phyloP scores from a whole-genome alignment of 1,284 basidiomycete genomes.

The Marasmius oreades region DNA sequence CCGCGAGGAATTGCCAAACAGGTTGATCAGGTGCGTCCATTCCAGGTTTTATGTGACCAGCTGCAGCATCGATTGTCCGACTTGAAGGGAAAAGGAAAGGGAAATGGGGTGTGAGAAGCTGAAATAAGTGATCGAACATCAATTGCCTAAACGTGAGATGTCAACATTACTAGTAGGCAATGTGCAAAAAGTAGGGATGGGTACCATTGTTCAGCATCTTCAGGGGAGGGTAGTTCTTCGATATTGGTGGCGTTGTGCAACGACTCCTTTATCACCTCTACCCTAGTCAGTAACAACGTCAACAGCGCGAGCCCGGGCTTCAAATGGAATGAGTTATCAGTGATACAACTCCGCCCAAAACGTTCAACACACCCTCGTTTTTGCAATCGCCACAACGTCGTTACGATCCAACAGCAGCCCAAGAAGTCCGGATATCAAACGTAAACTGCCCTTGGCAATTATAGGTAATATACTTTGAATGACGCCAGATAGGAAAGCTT shows the following conservation, averaged over 20 bases:
- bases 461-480: constrained; percentile 85
- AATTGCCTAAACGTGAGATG: constrained; percentile 53
- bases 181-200: constrained; percentile 17
- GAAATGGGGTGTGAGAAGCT: constrained; percentile 73
- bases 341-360: constrained; percentile 8
- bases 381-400: constrained; percentile 69
- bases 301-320: constrained; percentile 92
- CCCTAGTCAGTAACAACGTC: constrained; percentile 89
- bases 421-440: constrained; percentile 84
- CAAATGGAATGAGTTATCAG: not conserved
- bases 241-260: constrained; percentile 48
- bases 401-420: constrained; percentile 83
- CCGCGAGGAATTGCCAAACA: constrained; percentile 90
- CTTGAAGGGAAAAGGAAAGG: constrained; percentile 88
- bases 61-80: constrained; percentile 46
- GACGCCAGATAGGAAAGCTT: constrained; percentile 84
- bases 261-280: constrained; percentile 84
- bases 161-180: constrained; percentile 13
- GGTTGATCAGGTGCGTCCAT: constrained; percentile 83
- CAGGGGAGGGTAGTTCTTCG: constrained; percentile 55
- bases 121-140: constrained; percentile 84
- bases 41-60: constrained; percentile 28
- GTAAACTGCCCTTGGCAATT: constrained; percentile 74
- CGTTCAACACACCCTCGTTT: constrained; percentile 60
- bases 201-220: constrained; percentile 86